Evolutionary conservation across 768 basidiomycete genomes (phyloP), one percentile per base, ranked within the genome.

Genomic region (Myochromella boudieri): DNA sequence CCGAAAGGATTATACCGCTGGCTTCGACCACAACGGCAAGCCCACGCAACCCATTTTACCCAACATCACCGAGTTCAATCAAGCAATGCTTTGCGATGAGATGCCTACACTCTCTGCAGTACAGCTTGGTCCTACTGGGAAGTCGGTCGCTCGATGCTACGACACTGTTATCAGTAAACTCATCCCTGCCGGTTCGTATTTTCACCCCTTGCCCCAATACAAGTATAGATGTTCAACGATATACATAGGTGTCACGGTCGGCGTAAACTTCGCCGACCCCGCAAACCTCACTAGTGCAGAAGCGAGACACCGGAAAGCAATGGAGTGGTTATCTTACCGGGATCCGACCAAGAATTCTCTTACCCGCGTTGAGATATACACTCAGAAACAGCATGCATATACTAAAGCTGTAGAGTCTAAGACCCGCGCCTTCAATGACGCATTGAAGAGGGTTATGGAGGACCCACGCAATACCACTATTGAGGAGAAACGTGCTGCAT

Each of bases 81-180:
- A 47, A 28, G 45, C n/a, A n/a, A n/a, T n/a, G n/a, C n/a, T n/a
- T n/a, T n/a, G n/a, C n/a, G n/a, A n/a, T n/a, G n/a, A n/a, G 37
- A 39, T 47, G 45, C 45, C 46, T 18, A 39, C 28, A 25, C 38
- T 48, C 17, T 10, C 38, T 1, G 28, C 46, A 2, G 46, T 41
- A 22, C 46, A 48, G 27, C 46, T 48, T 3, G 38, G 38, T 15
- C 38, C n/a, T n/a, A n/a, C n/a, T n/a, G n/a, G n/a, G n/a, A n/a
- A n/a, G n/a, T n/a, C n/a, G n/a, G n/a, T n/a, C 46, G 29, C 46
- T 18, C 39, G 46, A 14, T 42, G 46, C n/a, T 48, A 48, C 14
- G 46, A 41, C 15, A 40, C 46, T 12, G 44, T 37, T 22, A 37
- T 46, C 37, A 38, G 44, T 26, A 46, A 46, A 27, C 37, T 46